Base-by-base conservation (phyloP, 1,284 basidiomycete genomes). In the Amylostereum areolatum region DNA sequence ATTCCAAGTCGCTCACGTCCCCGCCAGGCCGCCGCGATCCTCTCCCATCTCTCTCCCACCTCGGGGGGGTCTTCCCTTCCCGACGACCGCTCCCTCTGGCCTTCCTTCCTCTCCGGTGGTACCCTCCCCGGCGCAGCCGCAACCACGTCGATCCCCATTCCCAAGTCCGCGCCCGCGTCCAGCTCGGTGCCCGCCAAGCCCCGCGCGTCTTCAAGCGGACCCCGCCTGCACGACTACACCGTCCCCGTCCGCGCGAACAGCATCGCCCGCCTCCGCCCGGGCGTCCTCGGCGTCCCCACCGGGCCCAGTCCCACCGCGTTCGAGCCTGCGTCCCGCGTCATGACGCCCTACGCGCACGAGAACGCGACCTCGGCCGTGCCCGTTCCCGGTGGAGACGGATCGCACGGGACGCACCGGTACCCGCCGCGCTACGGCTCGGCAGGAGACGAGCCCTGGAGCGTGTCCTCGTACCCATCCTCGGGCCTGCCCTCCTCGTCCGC, bases 61-160 rank as follows among this genome's bases (percentile, higher is more conserved):
- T 74, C 81, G 1, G 78, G 78, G 9, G 85, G 85, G 7, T 80
- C 83, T 3, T 92, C 91, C 3, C 75, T 98, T 5, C 96, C 96
- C 0, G 92, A 92, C 53, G 94, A 98, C 66, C 91, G 94, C 55
- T 86, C 88, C 3, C 74, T 89, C 45, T 92, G 91, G 89, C 88
- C 86, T 1, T 81, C 81, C 25, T 87, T 83, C 71, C 75, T 81
- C 54, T 93, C 76, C 59, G 83, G 83, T 9, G 87, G 86, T 1
- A 66, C 75, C 10, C 66, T 89, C 6, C 83, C 84, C 7, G 41
- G 41, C 25, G 41, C 41, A 8, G 12, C 27, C 7, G n/a, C n/a
- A 27, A 76, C 73, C 32, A 80, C 78, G n/a, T 68, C 70, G 36
- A 45, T 47, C 28, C 51, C 52, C 35, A 42, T 52, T 46, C 48